These are phyloP conservation scores for Conringia planisiliqua DNA, from an alignment of 345 rosid genomes.

Conservation along the genomic window DNA sequence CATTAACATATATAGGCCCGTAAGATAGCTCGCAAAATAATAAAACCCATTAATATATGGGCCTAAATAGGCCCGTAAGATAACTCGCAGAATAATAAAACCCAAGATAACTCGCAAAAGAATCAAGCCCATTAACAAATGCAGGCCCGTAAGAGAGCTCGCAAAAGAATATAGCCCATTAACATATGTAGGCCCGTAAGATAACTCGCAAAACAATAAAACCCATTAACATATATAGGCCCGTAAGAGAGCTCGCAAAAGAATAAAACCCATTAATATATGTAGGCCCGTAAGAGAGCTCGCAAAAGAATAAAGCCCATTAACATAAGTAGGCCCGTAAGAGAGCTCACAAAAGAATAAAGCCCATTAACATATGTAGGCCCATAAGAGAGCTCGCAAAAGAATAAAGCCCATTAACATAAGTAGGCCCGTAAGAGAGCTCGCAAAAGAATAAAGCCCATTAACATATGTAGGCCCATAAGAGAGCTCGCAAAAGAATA, in stretches of 20 bases:
- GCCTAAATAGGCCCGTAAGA: no score
- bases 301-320: background rate
- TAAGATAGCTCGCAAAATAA: no score
- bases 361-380: background rate
- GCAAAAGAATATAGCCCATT: background rate
- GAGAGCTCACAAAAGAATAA: background rate
- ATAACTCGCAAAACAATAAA: no score
- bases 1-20: no score
- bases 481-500: background rate
- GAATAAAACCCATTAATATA: background rate
- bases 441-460: background rate
- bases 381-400: background rate
- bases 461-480: background rate
- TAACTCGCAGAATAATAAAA: no score
- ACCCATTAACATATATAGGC: background rate
- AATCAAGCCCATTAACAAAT: no score
- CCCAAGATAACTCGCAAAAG: no score
- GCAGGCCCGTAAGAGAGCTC: background rate
- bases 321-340: constrained; percentile 4
- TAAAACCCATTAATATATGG: no score
- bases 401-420: background rate
- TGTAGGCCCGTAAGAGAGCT: background rate
- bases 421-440: background rate
- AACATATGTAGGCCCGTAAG: no score
- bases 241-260: background rate